Percentiles rank a stretch among this genome's conserved stretches.
These are phyloP conservation scores for Zygosaccharomyces pseudobailii DNA, from an alignment of 1,139 yeast species.

Conservation along the genomic window DNA sequence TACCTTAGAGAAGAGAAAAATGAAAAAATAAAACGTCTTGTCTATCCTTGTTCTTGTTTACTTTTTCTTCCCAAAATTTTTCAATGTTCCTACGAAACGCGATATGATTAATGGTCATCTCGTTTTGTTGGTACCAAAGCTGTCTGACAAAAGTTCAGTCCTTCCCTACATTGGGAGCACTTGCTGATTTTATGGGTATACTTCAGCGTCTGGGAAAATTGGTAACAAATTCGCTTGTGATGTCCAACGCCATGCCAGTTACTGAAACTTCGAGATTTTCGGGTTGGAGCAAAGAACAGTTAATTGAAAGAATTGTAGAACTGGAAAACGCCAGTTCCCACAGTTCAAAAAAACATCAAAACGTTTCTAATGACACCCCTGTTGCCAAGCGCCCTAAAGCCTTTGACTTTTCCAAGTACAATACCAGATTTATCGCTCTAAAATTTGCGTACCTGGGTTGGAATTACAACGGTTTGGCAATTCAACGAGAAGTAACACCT, in stretches of 20 bases:
- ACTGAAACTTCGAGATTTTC: constrained; percentile 21
- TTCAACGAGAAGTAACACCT: constrained; percentile 69
- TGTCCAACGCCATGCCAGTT: not conserved
- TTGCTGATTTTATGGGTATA: constrained; percentile 1
- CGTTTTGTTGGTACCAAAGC: too few species aligned
- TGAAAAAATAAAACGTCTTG: too few species aligned
- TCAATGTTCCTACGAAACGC: not conserved
- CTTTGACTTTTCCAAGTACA: constrained; percentile 65
- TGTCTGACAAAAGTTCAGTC: too few species aligned
- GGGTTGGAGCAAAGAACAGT: constrained; percentile 39
- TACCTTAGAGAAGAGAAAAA: too few species aligned
- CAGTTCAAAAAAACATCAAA: constrained; percentile 9
- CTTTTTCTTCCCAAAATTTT: not conserved
- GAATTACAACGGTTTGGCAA: constrained; percentile 88
- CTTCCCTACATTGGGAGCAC: not conserved
- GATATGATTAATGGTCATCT: not conserved
- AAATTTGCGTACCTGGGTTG: constrained; percentile 87
- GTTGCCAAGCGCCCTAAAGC: constrained; percentile 38
- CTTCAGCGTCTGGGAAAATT: constrained; percentile 3
- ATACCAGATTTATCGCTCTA: constrained; percentile 70
- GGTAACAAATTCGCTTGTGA: not conserved
- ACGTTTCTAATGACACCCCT: constrained; percentile 2
- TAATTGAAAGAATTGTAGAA: constrained; percentile 35
- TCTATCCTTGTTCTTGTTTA: not conserved
- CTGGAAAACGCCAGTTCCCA: constrained; percentile 21